Percentiles rank a stretch among this genome's conserved stretches.
phyloP scores from a whole-genome alignment of 192 early-diverging fungal species.

The Coemansia sp. region DNA sequence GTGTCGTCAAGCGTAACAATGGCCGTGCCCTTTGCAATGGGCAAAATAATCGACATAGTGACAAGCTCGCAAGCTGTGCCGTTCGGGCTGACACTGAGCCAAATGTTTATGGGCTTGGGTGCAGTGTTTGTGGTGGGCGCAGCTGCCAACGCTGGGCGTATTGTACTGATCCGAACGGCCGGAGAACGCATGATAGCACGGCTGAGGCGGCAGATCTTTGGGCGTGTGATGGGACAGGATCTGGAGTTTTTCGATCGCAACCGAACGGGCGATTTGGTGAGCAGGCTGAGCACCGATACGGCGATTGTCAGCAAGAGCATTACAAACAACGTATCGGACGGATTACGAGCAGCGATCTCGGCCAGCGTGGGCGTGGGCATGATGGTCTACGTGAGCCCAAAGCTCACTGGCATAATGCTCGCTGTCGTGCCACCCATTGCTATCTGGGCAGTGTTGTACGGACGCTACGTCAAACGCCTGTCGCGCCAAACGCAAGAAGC shows the following conservation, averaged over 20 bases:
- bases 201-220: constrained; percentile 55
- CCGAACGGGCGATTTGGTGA: constrained; percentile 73
- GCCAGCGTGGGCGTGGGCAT: constrained; percentile 61
- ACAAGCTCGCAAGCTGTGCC: constrained; percentile 49
- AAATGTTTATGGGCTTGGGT: constrained; percentile 58
- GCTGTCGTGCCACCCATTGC: constrained; percentile 73
- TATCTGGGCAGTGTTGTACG: constrained; percentile 67
- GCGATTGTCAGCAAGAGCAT: constrained; percentile 72
- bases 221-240: constrained; percentile 60
- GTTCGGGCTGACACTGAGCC: constrained; percentile 56
- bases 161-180: constrained; percentile 59
- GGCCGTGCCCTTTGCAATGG: constrained; percentile 68
- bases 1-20: constrained; percentile 65
- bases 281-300: constrained; percentile 76
- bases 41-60: constrained; percentile 68
- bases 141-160: constrained; percentile 58
- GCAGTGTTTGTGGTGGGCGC: constrained; percentile 59
- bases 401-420: constrained; percentile 70
- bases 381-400: constrained; percentile 69
- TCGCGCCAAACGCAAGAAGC: constrained; percentile 66
- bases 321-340: constrained; percentile 74
- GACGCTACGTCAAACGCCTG: constrained; percentile 62
- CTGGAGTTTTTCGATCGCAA: constrained; percentile 65
- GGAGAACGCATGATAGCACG: constrained; percentile 63
- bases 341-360: constrained; percentile 62